Conservation (phyloP, 306 rosid genomes). For the Cucurbita ficifolia region DNA sequence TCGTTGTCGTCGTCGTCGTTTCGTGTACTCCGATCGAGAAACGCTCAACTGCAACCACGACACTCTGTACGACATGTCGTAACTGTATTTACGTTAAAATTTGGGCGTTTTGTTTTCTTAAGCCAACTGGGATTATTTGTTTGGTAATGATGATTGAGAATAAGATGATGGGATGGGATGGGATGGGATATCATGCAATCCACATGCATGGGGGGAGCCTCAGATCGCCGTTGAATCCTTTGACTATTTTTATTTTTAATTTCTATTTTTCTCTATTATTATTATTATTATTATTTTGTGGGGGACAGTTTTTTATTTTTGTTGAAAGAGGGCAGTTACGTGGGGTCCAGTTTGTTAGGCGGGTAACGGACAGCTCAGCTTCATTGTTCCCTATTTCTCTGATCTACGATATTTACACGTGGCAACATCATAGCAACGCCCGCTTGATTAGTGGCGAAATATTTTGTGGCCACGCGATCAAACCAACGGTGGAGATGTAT, state of each 20-base stretch:
- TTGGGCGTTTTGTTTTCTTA: neutral
- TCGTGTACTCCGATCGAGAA: no score
- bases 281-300: neutral
- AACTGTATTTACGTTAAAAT: neutral
- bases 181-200: constrained; percentile 2
- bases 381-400: constrained; percentile 8
- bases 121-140: neutral
- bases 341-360: constrained; percentile 26
- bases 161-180: neutral
- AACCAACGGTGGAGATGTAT: neutral
- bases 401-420: constrained; percentile 1
- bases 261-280: no score
- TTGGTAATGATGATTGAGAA: neutral
- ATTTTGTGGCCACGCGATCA: neutral
- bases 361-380: constrained; percentile 21
- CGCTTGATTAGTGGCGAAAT: neutral
- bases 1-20: no score
- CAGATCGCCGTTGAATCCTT: neutral
- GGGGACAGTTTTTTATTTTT: constrained; percentile 21
- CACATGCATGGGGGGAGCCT: constrained; percentile 5
- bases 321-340: constrained; percentile 7
- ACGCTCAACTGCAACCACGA: no score
- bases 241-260: neutral
- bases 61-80: neutral
- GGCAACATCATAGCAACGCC: neutral